Evolutionary conservation across 768 basidiomycete genomes (phyloP).

Genomic region (Roridomyces roridus): DNA sequence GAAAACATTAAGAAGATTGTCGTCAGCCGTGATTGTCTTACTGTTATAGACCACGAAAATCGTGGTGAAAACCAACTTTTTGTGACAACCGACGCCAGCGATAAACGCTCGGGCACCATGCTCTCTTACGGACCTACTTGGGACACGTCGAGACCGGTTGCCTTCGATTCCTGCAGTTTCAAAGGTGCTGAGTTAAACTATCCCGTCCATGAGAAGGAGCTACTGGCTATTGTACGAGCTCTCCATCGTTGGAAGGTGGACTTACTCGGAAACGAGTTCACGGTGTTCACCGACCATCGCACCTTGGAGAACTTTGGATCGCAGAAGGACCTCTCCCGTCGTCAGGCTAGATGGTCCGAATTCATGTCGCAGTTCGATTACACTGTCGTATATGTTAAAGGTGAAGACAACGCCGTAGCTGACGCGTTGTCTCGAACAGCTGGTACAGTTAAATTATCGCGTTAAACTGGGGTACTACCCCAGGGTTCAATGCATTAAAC

Average conservation of each 20-base stretch:
- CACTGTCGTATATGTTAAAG: too few species aligned
- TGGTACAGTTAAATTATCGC: too few species aligned
- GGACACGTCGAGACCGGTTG: slow-evolving; percentile 35
- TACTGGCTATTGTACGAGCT: slow-evolving; percentile 35
- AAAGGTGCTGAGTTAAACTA: slow-evolving; percentile 34
- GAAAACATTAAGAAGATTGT: slow-evolving; percentile 34
- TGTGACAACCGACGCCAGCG: slow-evolving; percentile 34
- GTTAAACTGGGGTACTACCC: too few species aligned
- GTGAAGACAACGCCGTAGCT: too few species aligned
- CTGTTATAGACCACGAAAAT: slow-evolving; percentile 37
- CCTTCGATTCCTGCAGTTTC: slow-evolving; percentile 30
- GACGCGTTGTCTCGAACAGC: too few species aligned
- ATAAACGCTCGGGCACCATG: slow-evolving; percentile 32
- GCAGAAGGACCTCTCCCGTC: slow-evolving; percentile 32
- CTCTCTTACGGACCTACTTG: slow-evolving; percentile 32
- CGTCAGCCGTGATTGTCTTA: slow-evolving; percentile 28
- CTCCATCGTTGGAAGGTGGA: slow-evolving; percentile 26
- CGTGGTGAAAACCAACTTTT: slow-evolving; percentile 35
- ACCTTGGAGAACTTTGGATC: slow-evolving; percentile 34
- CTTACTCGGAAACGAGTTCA: slow-evolving; percentile 15
- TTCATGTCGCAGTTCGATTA: slow-evolving; percentile 21
- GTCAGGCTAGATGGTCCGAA: slow-evolving; percentile 35
- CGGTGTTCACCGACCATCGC: slow-evolving; percentile 37
- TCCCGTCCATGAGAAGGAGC: slow-evolving; percentile 20
- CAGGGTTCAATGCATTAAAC: too few species aligned